Percentiles rank a stretch among this genome's conserved stretches.
Conservation (phyloP, 2,329 filamentous ascomycete genomes). For the Penicillium sp. region DNA sequence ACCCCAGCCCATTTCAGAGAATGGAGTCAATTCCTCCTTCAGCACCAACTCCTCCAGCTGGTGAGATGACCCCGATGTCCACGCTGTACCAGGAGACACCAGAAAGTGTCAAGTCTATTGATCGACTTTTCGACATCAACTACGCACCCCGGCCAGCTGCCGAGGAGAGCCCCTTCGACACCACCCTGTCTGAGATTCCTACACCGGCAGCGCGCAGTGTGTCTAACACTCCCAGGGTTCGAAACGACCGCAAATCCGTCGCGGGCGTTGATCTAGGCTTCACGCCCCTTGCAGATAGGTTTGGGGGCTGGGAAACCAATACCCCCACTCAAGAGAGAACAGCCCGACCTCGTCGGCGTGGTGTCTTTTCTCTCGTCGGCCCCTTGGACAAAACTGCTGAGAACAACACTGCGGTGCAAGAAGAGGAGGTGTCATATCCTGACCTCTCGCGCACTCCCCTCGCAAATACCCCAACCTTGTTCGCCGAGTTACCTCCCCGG, state of each 20-base stretch:
- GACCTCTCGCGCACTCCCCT: conserved; percentile 20
- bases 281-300: conserved; percentile 59
- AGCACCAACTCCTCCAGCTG: conserved; percentile 20
- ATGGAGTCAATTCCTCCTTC: conserved; percentile 17
- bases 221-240: conserved; percentile 14
- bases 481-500: conserved; percentile 15
- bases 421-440: conserved; percentile 21
- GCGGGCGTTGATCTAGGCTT: conserved; percentile 49
- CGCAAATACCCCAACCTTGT: conserved; percentile 14
- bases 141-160: conserved; percentile 6
- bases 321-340: conserved; percentile 48
- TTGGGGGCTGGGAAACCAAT: conserved; percentile 59
- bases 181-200: conserved; percentile 10
- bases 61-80: conserved; percentile 3
- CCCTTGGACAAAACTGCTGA: conserved; percentile 17
- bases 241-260: conserved; percentile 13
- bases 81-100: neutral
- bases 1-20: conserved; percentile 10
- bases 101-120: conserved; percentile 26
- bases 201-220: conserved; percentile 8
- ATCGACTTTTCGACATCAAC: conserved; percentile 19
- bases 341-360: conserved; percentile 26
- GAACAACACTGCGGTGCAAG: conserved; percentile 1
- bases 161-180: conserved; percentile 14
- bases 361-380: conserved; percentile 36